phyloP scores from a whole-genome alignment of 768 basidiomycete species.

The Agrocybe pediades region DNA sequence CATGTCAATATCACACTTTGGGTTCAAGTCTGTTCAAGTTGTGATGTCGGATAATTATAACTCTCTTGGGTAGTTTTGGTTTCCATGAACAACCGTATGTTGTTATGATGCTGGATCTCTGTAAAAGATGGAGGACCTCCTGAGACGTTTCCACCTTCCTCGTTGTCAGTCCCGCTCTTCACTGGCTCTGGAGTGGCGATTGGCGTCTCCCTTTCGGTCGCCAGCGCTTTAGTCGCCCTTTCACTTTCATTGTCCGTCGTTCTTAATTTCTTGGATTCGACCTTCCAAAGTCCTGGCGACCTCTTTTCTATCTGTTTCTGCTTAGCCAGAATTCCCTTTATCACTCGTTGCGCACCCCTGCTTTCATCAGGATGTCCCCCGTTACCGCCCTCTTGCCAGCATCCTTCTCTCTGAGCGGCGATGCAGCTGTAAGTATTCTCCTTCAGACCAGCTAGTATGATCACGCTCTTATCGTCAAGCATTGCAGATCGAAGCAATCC shows the following conservation, averaged over 20 bases:
- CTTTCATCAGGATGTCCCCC: conserved; percentile 14
- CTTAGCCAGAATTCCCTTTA: not conserved
- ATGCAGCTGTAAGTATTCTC: conserved; percentile 29
- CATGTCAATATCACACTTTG: no score
- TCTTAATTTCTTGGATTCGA: conserved; percentile 3
- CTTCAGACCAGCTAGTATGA: not conserved
- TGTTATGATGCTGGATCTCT: conserved; percentile 2
- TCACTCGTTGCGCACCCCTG: not conserved
- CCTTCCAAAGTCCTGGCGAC: conserved; percentile 20
- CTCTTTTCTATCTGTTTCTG: conserved; percentile 6
- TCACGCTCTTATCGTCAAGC: not conserved
- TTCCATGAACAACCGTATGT: conserved; percentile 14
- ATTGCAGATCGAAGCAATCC: conserved; percentile 51
- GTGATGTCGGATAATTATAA: no score
- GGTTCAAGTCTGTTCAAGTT: no score
- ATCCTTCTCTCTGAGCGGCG: conserved; percentile 36
- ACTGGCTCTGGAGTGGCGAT: conserved; percentile 3
- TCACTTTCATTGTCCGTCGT: no score
- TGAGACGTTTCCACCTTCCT: conserved; percentile 3
- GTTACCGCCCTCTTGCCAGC: conserved; percentile 17
- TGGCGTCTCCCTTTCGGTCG: conserved; percentile 1
- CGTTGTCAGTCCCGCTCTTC: conserved; percentile 2
- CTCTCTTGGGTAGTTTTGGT: no score
- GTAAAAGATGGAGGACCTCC: not conserved
- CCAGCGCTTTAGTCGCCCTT: not conserved